Evolutionary conservation across 2,329 filamentous ascomycete species (phyloP), one percentile per base, ranked within the genome.

Genomic region (Emmonsia crescens): DNA sequence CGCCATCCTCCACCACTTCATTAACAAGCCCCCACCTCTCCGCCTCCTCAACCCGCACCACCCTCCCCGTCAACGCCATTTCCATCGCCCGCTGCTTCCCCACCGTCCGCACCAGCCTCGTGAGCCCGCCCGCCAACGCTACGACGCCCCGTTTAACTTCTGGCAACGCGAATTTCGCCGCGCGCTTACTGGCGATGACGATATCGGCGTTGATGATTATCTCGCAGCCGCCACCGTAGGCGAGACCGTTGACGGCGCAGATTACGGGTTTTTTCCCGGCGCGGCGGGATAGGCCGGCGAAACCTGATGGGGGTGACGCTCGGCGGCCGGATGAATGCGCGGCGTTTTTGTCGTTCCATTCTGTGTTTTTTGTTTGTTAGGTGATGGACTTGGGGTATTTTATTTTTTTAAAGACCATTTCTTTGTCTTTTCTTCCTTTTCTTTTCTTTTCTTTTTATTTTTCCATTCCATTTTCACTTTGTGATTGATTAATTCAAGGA

Each of bases 151-250:
- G 80, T 67, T 82, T 84, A 4, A 88, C 86, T 75, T 91, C 89
- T 0, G 89, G 88, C 8, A 92, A 78, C 1, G 81, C 84, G 69
- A 93, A 91, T 27, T 75, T 77, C 0, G 88, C 86, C 14, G 69
- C 67, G 24, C 63, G 63, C 12, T 75, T 68, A 1, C 68, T 69
- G 4, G 88, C 87, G 38, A 92, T 73, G 2, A 90, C 81, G 61
- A 92, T 73, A 75, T 93, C 89, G 61, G 81, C 81, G 73, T 91
- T 90, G 62, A 88, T 77, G 21, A 84, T 81, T 76, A 91, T 90
- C 76, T 93, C 89, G 74, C 88, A 85, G 1, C 88, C 89, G 49
- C 89, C 89, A 49, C 89, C 89, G 46, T 89, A 80, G 61, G 86
- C 89, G 16, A 89, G 76, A 0, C 89, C 89, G 68, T 91, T 89